Evolutionary conservation across 2,329 filamentous ascomycete genomes (phyloP), one percentile per base, ranked within the genome.

Genomic region (Cladobotryum protrusum): DNA sequence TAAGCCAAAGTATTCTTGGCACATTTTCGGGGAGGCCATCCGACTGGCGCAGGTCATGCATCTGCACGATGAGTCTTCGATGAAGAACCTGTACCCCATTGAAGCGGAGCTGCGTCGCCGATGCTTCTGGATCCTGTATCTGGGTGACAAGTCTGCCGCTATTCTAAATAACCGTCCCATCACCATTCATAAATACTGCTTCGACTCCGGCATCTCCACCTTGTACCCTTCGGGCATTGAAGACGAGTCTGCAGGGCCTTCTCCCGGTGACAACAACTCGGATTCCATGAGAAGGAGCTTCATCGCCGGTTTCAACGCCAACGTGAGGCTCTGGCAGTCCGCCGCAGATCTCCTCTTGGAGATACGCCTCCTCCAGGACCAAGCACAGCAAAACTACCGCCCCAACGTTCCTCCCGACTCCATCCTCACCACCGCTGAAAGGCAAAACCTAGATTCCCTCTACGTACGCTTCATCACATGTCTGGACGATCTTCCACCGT

Each of bases 21-120:
- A 72, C 43, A 69, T 73, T 1, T 71, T 74, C 53, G 71, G 71
- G 1, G 70, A 73, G 50, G 71, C 71, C 1, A 67, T 66, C 3
- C 60, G 70, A 2, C 63, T 74, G 5, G 67, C 65, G 0, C 70
- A 74, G 52, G 65, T 67, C 1, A 73, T 74, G 70, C 62, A 68
- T 13, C 54, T 74, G 24, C 64, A 74, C 40, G 65, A 72, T 4
- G 71, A 74, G 52, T 58, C 61, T 0, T 67, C 70, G 0, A 52
- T 68, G 0, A 59, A 67, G n/a, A 64, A 61, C 0, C 54, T 73
- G 1, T 53, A 60, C 2, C 61, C 64, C 0, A 55, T 72, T 1
- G 71, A 74, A 48, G 69, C 68, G 0, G 69, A 71, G 32, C 32
- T 71, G 29, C 60, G 68, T 0, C 59, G 68, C 1, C 58, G 67